phyloP scores from a whole-genome alignment of 768 basidiomycete genomes.

The Agrocybe chaxingu region DNA sequence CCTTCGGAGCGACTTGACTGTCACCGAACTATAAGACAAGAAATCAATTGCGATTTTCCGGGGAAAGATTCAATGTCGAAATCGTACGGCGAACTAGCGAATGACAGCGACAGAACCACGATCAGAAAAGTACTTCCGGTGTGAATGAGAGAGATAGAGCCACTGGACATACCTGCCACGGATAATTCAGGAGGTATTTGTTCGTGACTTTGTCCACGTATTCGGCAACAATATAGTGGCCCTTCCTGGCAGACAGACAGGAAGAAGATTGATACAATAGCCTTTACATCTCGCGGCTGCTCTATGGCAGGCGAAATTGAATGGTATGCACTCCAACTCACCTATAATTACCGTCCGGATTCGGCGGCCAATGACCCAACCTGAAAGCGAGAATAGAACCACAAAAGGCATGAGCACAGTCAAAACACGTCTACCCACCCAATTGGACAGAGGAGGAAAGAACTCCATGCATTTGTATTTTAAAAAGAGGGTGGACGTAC shows the following conservation, averaged over 20 bases:
- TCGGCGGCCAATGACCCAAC: slow-evolving; percentile 71
- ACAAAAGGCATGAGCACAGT: too few species aligned
- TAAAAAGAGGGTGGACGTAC: slow-evolving; percentile 37
- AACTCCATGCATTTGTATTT: slow-evolving; percentile 3
- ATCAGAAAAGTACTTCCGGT: slow-evolving; percentile 1
- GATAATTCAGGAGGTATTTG: slow-evolving; percentile 59
- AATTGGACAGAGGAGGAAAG: neutral
- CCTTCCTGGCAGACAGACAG: slow-evolving; percentile 37
- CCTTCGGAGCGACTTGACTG: slow-evolving; percentile 64
- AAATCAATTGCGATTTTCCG: slow-evolving; percentile 10
- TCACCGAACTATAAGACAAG: slow-evolving; percentile 62
- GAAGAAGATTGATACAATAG: neutral
- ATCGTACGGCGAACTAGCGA: slow-evolving; percentile 61
- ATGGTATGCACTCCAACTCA: slow-evolving; percentile 23
- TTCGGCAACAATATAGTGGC: slow-evolving; percentile 73
- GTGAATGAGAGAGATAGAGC: neutral
- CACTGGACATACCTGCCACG: slow-evolving; percentile 61
- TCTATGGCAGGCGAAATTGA: too few species aligned
- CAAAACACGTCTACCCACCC: too few species aligned
- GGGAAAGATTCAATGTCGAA: slow-evolving; percentile 2
- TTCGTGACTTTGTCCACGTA: slow-evolving; percentile 64
- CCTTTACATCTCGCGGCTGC: too few species aligned
- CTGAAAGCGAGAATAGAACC: slow-evolving; percentile 28
- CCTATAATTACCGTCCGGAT: slow-evolving; percentile 77
- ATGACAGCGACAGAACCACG: slow-evolving; percentile 8